Evolutionary conservation across 805 yeast species (phyloP).

Genomic region (Priceomyces medius): DNA sequence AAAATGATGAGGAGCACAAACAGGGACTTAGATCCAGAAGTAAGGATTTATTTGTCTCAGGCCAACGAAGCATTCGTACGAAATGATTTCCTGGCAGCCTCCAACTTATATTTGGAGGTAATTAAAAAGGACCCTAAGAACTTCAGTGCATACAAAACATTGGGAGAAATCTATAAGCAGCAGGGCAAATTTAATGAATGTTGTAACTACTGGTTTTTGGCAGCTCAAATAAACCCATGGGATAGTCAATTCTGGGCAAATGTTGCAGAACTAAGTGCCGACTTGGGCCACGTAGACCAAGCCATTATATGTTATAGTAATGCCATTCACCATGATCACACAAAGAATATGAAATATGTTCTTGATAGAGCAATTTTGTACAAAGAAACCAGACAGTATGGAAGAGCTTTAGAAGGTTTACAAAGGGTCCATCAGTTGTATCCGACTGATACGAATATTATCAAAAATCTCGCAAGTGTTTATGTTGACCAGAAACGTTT

Average conservation of each 20-base stretch:
- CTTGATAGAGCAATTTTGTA: conserved; percentile 67
- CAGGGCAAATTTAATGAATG: conserved; percentile 70
- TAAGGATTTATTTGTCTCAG: conserved; percentile 58
- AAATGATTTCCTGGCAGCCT: conserved; percentile 59
- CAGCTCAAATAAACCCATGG: conserved; percentile 73
- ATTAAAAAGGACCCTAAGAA: conserved; percentile 75
- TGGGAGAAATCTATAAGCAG: conserved; percentile 77
- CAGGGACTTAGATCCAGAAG: conserved; percentile 67
- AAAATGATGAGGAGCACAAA: conserved; percentile 34
- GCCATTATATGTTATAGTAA: conserved; percentile 73
- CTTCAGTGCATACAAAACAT: conserved; percentile 79
- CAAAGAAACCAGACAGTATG: conserved; percentile 61
- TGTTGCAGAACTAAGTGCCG: conserved; percentile 67
- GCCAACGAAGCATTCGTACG: conserved; percentile 82
- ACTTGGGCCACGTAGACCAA: conserved; percentile 67
- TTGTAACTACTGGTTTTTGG: conserved; percentile 77
- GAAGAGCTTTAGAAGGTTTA: conserved; percentile 73
- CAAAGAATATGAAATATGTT: conserved; percentile 45
- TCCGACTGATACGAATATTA: conserved; percentile 59
- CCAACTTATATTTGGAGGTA: conserved; percentile 61
- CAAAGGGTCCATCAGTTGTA: conserved; percentile 51
- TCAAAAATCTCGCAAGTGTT: conserved; percentile 56
- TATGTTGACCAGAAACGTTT: conserved; percentile 58
- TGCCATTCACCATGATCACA: conserved; percentile 20
- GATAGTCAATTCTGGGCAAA: conserved; percentile 78